Percentiles rank a stretch among this genome's conserved stretches.
Evolutionary conservation across 352 stramenopile species (phyloP).

Genomic region (Pythium plurisporium): DNA sequence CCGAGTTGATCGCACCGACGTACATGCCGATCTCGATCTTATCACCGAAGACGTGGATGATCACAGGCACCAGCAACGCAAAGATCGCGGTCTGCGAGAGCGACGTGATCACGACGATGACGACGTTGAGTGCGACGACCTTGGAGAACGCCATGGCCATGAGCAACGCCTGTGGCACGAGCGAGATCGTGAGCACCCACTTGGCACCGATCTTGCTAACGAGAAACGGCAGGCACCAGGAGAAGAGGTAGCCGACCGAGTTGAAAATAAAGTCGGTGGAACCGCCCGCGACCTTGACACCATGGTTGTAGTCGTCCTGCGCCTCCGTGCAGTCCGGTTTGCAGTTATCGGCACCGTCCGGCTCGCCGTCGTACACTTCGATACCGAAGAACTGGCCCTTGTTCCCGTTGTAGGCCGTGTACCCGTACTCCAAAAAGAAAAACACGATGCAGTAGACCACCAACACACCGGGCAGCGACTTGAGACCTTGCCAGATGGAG

Average conservation of each 20-base stretch:
- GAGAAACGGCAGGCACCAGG: slow-evolving; percentile 33
- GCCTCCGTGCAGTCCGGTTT: slow-evolving; percentile 25
- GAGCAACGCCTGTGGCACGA: slow-evolving; percentile 38
- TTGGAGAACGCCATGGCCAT: slow-evolving; percentile 40
- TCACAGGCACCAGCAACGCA: slow-evolving; percentile 57
- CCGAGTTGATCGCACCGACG: slow-evolving; percentile 30
- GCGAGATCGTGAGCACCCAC: slow-evolving; percentile 22
- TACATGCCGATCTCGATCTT: too few relatives aligned
- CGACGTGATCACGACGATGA: slow-evolving; percentile 32
- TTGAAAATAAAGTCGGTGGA: slow-evolving; percentile 27
- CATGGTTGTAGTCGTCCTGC: slow-evolving; percentile 41
- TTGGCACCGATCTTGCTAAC: slow-evolving; percentile 16
- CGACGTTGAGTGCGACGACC: slow-evolving; percentile 29
- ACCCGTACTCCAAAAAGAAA: slow-evolving; percentile 44
- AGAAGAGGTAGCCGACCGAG: slow-evolving; percentile 33
- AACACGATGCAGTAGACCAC: slow-evolving; percentile 24
- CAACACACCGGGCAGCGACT: too few relatives aligned
- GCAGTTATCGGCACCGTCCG: slow-evolving; percentile 22
- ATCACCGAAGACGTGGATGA: slow-evolving; percentile 31
- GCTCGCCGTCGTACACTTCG: slow-evolving; percentile 27
- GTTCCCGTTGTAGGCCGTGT: slow-evolving; percentile 48
- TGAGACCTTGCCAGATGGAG: too few relatives aligned
- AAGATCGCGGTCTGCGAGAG: slow-evolving; percentile 54
- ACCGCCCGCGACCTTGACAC: slow-evolving; percentile 37
- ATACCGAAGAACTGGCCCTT: slow-evolving; percentile 53